These are phyloP conservation scores for Ceratocystiopsis sp. DNA, from an alignment of 2,329 filamentous ascomycete genomes.

Conservation along the genomic window DNA sequence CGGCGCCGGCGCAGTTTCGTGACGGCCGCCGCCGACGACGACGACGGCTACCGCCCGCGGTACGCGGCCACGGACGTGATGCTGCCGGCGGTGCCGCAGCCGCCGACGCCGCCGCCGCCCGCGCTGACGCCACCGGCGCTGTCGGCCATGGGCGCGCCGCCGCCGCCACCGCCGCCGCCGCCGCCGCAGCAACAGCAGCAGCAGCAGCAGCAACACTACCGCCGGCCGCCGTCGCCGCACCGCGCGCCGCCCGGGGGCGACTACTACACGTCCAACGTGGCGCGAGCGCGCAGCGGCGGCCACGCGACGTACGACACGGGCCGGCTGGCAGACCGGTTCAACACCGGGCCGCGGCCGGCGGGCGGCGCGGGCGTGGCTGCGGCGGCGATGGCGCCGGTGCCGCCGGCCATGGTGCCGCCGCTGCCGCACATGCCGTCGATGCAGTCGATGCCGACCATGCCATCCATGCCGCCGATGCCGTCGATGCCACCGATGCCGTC, in stretches of 20 bases:
- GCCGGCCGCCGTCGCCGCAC: slow-evolving; percentile 4
- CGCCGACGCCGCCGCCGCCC: too few species aligned
- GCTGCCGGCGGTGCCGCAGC: too few species aligned
- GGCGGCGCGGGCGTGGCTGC: too few species aligned
- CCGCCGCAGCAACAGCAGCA: background rate
- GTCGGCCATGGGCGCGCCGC: too few species aligned
- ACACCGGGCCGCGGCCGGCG: slow-evolving; percentile 21
- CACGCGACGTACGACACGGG: slow-evolving; percentile 29
- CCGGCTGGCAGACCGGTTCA: slow-evolving; percentile 32
- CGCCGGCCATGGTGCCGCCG: slow-evolving; percentile 4
- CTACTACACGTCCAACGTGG: slow-evolving; percentile 18
- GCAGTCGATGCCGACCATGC: slow-evolving; percentile 7
- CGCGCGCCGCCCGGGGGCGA: slow-evolving; percentile 16
- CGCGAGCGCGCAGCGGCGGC: slow-evolving; percentile 20
- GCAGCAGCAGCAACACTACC: slow-evolving; percentile 9
- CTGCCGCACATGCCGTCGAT: slow-evolving; percentile 11
- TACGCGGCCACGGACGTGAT: too few species aligned
- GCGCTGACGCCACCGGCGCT: background rate
- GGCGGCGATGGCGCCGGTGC: too few species aligned
- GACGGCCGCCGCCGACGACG: too few species aligned
- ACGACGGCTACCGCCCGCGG: too few species aligned
- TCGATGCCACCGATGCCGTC: slow-evolving; percentile 15
- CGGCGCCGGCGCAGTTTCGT: too few species aligned
- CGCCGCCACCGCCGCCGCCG: background rate
- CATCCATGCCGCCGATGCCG: slow-evolving; percentile 4